phyloP scores from a whole-genome alignment of 2,329 filamentous ascomycete species.

The Ascochyta rabiei region DNA sequence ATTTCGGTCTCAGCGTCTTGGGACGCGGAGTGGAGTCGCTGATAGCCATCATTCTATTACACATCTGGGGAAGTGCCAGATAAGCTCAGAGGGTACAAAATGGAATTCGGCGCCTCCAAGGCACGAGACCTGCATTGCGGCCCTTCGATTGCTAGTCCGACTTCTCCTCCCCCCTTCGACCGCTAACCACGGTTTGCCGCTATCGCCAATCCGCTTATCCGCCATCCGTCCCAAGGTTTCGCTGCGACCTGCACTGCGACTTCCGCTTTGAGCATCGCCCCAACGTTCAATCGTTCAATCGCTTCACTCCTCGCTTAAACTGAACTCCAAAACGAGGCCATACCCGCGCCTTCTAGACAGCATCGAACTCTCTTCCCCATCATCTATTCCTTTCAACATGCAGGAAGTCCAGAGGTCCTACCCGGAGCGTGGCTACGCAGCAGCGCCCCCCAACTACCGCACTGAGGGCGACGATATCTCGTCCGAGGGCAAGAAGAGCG shows the following conservation, averaged over 20 bases:
- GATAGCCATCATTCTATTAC: constrained; percentile 24
- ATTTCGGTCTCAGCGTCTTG: constrained; percentile 15
- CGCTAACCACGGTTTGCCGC: constrained; percentile 2
- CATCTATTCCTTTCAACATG: constrained; percentile 19
- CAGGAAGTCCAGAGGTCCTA: constrained; percentile 25
- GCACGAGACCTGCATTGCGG: neutral
- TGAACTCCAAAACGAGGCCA: constrained; percentile 21
- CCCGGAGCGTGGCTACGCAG: constrained; percentile 18
- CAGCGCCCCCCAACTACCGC: constrained; percentile 27
- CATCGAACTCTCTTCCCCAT: neutral
- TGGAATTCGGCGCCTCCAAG: neutral
- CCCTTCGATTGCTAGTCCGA: neutral
- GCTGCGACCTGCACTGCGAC: constrained; percentile 30
- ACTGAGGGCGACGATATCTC: constrained; percentile 28
- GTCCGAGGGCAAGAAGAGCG: constrained; percentile 42
- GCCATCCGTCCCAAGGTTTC: constrained; percentile 18
- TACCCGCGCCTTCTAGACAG: constrained; percentile 13
- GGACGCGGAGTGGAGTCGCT: constrained; percentile 3
- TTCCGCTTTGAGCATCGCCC: constrained; percentile 21
- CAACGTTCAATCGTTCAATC: neutral
- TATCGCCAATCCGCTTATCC: constrained; percentile 3
- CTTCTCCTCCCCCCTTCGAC: neutral
- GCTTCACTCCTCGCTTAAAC: constrained; percentile 19
- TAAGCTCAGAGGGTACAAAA: constrained; percentile 17
- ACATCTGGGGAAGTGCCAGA: constrained; percentile 19